These are phyloP conservation scores for Bruguiera sexangula DNA, from an alignment of 345 rosid species.

Conservation along the genomic window DNA sequence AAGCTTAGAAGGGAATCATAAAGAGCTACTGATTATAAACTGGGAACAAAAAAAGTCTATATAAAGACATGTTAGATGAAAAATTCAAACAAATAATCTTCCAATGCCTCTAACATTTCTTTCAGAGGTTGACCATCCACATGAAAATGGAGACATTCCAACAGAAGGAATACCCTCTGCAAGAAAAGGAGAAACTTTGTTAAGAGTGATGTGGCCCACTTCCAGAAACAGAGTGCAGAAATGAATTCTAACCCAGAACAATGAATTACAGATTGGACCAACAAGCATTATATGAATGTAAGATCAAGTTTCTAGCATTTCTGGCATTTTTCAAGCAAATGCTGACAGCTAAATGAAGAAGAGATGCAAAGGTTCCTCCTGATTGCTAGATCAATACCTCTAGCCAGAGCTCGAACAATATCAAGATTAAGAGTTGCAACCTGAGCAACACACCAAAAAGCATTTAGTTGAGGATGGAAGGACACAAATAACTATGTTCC, in stretches of 20 bases:
- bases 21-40: no score
- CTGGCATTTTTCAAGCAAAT: background rate
- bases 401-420: constrained; percentile 84
- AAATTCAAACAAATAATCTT: constrained; percentile 9
- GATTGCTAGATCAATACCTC: constrained; percentile 47
- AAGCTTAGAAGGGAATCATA: constrained; percentile 22
- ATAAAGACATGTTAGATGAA: constrained; percentile 1
- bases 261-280: background rate
- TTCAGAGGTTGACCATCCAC: constrained; percentile 16
- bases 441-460: constrained; percentile 30
- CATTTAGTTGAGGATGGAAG: background rate
- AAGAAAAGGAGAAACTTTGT: constrained; percentile 26
- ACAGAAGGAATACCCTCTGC: constrained; percentile 89
- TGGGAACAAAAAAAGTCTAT: no score
- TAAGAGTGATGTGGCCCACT: constrained; percentile 6
- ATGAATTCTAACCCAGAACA: background rate
- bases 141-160: constrained; percentile 71
- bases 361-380: background rate
- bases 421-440: constrained; percentile 84
- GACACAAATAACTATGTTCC: no score
- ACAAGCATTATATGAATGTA: background rate
- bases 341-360: background rate
- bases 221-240: constrained; percentile 11
- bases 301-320: background rate
- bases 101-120: constrained; percentile 58